A percentile compares a stretch with the other conserved stretches of the same genome.
Evolutionary conservation across 2,329 filamentous ascomycete genomes (phyloP).

Genomic region (Fusarium sp.): DNA sequence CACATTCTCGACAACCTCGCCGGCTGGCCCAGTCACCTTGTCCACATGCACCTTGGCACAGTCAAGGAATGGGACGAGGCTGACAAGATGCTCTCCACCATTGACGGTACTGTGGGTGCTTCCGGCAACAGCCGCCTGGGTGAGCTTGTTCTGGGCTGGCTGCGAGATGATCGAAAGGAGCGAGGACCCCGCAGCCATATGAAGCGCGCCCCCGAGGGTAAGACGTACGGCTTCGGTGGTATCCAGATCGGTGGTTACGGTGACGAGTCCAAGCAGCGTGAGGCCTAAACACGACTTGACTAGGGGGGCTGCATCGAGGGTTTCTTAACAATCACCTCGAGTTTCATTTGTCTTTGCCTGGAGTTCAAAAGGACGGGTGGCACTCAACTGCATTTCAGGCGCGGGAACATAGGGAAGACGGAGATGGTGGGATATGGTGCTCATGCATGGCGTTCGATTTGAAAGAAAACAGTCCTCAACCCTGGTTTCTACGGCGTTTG

Average conservation of each 20-base stretch:
- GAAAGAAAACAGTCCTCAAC: slow-evolving; percentile 49
- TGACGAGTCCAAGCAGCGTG: slow-evolving; percentile 60
- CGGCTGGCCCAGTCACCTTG: slow-evolving; percentile 93
- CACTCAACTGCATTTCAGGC: slow-evolving; percentile 51
- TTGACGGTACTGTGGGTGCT: slow-evolving; percentile 52
- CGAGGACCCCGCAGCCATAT: slow-evolving; percentile 79
- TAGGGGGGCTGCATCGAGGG: background rate
- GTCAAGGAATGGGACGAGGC: slow-evolving; percentile 89
- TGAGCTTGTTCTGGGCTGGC: slow-evolving; percentile 88
- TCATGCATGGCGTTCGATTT: slow-evolving; percentile 39
- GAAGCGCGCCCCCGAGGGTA: slow-evolving; percentile 69
- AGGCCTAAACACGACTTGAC: slow-evolving; percentile 34
- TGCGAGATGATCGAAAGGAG: slow-evolving; percentile 82
- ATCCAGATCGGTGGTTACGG: slow-evolving; percentile 68
- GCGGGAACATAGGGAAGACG: slow-evolving; percentile 5
- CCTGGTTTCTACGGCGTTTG: slow-evolving; percentile 45
- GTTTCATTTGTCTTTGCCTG: slow-evolving; percentile 17
- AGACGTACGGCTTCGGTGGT: slow-evolving; percentile 68
- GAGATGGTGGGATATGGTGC: background rate
- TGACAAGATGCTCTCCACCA: slow-evolving; percentile 72
- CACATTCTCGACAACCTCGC: slow-evolving; percentile 97
- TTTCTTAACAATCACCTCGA: slow-evolving; percentile 40
- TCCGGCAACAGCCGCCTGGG: slow-evolving; percentile 85
- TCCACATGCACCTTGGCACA: slow-evolving; percentile 92
- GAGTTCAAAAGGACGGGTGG: slow-evolving; percentile 28